phyloP scores from a whole-genome alignment of 768 basidiomycete species.

The Psilocybe azurescens region DNA sequence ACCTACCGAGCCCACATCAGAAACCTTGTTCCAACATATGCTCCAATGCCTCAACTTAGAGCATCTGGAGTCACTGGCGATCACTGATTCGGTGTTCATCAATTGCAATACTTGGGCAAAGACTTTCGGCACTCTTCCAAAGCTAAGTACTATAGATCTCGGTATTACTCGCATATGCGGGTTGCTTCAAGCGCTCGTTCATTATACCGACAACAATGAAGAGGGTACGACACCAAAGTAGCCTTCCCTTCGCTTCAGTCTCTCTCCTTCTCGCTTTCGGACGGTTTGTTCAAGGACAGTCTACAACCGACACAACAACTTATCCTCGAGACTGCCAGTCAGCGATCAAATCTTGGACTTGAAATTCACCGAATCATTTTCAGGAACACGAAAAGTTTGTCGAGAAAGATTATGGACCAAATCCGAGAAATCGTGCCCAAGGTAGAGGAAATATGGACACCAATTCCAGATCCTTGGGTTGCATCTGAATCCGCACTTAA shows the following conservation, averaged over 20 bases:
- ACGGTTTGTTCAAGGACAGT: not conserved
- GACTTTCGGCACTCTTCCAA: conserved; percentile 1
- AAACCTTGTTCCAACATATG: not conserved
- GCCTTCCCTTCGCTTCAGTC: not conserved
- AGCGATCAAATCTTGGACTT: not conserved
- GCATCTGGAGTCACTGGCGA: not conserved
- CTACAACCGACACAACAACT: not conserved
- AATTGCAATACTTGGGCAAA: not conserved
- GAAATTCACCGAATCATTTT: not conserved
- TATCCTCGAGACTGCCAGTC: not conserved
- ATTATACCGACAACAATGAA: not conserved
- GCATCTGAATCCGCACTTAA: not conserved
- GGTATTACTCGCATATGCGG: not conserved
- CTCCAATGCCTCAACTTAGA: not conserved
- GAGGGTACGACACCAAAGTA: not conserved
- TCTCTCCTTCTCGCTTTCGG: not conserved
- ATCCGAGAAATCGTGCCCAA: not conserved
- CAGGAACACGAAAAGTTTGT: not conserved
- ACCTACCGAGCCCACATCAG: not conserved
- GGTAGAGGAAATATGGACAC: not conserved
- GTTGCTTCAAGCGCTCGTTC: not conserved
- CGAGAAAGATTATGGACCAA: not conserved
- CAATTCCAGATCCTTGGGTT: not conserved
- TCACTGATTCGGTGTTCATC: not conserved
- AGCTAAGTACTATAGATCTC: not conserved